Conservation (phyloP, 2,329 filamentous ascomycete genomes). For the Eutypa lata region DNA sequence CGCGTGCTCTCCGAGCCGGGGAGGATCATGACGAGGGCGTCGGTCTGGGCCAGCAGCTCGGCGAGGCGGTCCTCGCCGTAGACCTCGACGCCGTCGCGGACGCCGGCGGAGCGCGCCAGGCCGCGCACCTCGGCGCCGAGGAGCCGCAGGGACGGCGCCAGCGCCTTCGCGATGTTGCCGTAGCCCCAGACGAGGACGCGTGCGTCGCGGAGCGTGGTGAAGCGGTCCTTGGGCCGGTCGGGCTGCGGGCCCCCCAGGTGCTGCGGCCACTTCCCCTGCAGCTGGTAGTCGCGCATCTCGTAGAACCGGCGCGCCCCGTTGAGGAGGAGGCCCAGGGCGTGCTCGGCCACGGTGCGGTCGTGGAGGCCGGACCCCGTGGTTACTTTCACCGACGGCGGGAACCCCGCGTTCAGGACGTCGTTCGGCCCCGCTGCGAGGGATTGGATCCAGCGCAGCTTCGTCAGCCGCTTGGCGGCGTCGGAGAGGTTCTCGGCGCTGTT, state of each 20-base stretch:
- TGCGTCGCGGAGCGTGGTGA: conserved; percentile 59
- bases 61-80: conserved; percentile 51
- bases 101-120: conserved; percentile 53
- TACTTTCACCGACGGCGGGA: conserved; percentile 46
- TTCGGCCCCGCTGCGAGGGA: conserved; percentile 65
- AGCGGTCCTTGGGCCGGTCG: conserved; percentile 52
- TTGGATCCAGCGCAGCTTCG: conserved; percentile 62
- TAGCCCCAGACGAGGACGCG: conserved; percentile 62
- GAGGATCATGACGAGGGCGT: conserved; percentile 66
- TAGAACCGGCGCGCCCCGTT: conserved; percentile 54
- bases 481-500: conserved; percentile 57
- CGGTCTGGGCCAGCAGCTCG: conserved; percentile 52
- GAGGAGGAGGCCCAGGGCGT: conserved; percentile 57
- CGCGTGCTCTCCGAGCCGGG: conserved; percentile 55
- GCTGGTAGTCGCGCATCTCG: conserved; percentile 62
- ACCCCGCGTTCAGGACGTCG: conserved; percentile 60
- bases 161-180: conserved; percentile 62
- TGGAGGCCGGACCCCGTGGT: conserved; percentile 63
- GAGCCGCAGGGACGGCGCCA: conserved; percentile 50
- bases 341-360: conserved; percentile 63
- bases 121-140: conserved; percentile 59
- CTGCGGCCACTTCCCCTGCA: conserved; percentile 53
- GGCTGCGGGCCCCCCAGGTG: conserved; percentile 62
- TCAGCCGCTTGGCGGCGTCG: conserved; percentile 53
- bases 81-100: conserved; percentile 57